Percentiles rank a stretch among this genome's conserved stretches.
phyloP scores from a whole-genome alignment of 2,329 filamentous ascomycete genomes.

The Chaetomiaceae sp. region DNA sequence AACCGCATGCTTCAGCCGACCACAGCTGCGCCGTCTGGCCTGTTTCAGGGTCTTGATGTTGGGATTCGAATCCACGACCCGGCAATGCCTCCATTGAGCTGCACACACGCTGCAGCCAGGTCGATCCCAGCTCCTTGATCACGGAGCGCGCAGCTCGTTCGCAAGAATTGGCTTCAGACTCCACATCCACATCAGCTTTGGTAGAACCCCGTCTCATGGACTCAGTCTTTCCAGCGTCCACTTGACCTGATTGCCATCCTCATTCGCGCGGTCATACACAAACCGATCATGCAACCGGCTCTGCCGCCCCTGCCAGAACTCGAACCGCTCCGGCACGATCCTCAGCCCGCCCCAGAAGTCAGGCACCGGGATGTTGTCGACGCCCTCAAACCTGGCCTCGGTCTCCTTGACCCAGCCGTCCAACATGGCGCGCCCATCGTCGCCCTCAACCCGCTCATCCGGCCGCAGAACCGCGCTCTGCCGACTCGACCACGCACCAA shows the following conservation, averaged over 20 bases:
- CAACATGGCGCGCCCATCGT: slow-evolving; percentile 66
- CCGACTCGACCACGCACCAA: slow-evolving; percentile 89
- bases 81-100: no score
- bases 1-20: no score
- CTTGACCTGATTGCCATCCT: slow-evolving; percentile 38
- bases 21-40: no score
- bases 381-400: slow-evolving; percentile 66
- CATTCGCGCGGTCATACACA: slow-evolving; percentile 62
- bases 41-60: no score
- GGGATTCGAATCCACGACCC: no score
- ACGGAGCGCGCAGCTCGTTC: no score
- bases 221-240: slow-evolving; percentile 71
- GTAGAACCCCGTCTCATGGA: slow-evolving; percentile 42
- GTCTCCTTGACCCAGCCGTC: slow-evolving; percentile 72
- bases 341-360: slow-evolving; percentile 92
- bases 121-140: no score
- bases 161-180: no score
- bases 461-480: slow-evolving; percentile 72
- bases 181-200: neutral
- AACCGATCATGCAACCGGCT: slow-evolving; percentile 93
- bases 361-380: slow-evolving; percentile 79
- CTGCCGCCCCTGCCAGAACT: slow-evolving; percentile 94
- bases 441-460: slow-evolving; percentile 32
- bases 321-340: slow-evolving; percentile 75
- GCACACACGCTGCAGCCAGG: no score